These are phyloP conservation scores for Aspergillus sp. DNA, from an alignment of 2,329 filamentous ascomycete genomes.

Conservation along the genomic window DNA sequence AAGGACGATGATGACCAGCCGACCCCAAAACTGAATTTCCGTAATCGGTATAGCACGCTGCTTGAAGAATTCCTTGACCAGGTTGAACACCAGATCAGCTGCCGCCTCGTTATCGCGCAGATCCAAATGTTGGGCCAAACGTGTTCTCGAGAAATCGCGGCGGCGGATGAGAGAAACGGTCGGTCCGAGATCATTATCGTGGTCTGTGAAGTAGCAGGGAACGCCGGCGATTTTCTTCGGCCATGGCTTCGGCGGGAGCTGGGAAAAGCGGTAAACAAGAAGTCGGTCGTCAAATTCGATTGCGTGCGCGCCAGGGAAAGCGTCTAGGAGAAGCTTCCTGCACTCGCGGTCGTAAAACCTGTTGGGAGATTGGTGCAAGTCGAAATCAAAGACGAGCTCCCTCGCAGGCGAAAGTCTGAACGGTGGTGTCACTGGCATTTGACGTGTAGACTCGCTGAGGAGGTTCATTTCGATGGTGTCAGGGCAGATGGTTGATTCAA, in stretches of 20 bases:
- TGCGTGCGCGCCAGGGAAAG: neutral
- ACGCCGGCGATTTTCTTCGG: slow-evolving; percentile 16
- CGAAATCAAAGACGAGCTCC: too few species aligned
- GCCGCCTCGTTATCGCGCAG: slow-evolving; percentile 8
- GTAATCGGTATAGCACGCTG: slow-evolving; percentile 14
- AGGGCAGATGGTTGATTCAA: too few species aligned
- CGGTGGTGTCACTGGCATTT: too few species aligned
- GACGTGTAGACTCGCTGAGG: too few species aligned
- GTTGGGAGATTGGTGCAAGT: too few species aligned
- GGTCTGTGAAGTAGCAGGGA: slow-evolving; percentile 17
- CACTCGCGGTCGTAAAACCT: too few species aligned
- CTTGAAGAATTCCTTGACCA: slow-evolving; percentile 18
- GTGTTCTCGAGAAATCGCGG: slow-evolving; percentile 5
- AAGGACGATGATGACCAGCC: slow-evolving; percentile 22
- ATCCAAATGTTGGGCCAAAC: slow-evolving; percentile 6
- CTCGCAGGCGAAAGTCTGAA: too few species aligned
- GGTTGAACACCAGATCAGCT: slow-evolving; percentile 14
- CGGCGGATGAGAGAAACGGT: slow-evolving; percentile 5
- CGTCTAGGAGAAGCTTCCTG: too few species aligned
- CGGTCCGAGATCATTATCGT: neutral
- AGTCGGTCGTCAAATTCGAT: slow-evolving; percentile 8
- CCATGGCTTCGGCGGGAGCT: slow-evolving; percentile 15
- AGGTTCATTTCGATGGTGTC: too few species aligned
- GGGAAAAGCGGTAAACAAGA: slow-evolving; percentile 3
- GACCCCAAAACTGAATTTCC: slow-evolving; percentile 24